Evolutionary conservation across 2,329 filamentous ascomycete species (phyloP).

Genomic region (Sphaerulina musiva): DNA sequence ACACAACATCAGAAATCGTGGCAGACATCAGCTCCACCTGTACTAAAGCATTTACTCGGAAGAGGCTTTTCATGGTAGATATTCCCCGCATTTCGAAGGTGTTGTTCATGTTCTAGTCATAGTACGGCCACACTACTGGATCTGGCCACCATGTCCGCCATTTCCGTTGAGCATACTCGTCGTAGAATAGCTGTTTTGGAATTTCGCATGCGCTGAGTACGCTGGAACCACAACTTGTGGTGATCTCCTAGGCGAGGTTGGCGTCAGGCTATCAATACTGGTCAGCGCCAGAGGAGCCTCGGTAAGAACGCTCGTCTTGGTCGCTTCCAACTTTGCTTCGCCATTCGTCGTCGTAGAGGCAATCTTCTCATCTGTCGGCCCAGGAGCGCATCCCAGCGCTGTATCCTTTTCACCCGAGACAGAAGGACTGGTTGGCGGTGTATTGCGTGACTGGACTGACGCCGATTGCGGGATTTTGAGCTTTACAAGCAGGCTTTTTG

Average conservation of each 20-base stretch:
- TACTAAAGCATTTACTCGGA: not conserved
- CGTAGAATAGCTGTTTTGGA: not conserved
- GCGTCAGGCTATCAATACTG: slow-evolving; percentile 8
- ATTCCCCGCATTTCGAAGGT: not conserved
- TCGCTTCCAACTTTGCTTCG: not conserved
- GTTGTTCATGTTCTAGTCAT: not conserved
- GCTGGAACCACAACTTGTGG: slow-evolving; percentile 11
- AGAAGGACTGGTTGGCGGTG: slow-evolving; percentile 21
- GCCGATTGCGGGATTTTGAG: slow-evolving; percentile 39
- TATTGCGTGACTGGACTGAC: slow-evolving; percentile 7
- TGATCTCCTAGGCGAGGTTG: slow-evolving; percentile 6
- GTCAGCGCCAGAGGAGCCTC: slow-evolving; percentile 1
- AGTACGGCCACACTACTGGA: not conserved
- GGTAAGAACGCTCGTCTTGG: not conserved
- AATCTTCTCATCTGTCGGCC: not conserved
- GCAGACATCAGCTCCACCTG: not conserved
- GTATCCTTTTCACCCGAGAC: not conserved
- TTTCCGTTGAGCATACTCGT: not conserved
- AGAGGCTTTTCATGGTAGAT: not conserved
- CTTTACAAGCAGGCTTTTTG: slow-evolving; percentile 64
- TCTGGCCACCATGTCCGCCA: not conserved
- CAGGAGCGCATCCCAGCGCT: slow-evolving; percentile 1
- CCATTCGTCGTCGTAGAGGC: not conserved
- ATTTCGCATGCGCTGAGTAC: not conserved
- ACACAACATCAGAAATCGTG: no score